Evolutionary conservation across 75 land plant genomes (phyloP).

Genomic region (Selaginella tamariscina): DNA sequence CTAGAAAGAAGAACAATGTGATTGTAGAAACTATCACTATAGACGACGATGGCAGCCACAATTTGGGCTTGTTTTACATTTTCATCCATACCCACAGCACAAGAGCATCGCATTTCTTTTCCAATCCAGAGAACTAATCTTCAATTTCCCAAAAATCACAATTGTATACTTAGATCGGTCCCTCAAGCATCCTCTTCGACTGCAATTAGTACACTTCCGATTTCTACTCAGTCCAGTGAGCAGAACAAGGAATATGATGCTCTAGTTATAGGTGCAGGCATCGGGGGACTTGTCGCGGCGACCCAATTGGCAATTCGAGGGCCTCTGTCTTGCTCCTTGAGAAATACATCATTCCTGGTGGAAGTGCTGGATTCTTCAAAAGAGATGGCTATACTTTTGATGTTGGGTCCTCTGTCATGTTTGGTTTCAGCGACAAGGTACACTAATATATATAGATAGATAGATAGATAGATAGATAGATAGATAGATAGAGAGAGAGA

Average conservation of each 20-base stretch:
- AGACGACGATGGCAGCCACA: neutral
- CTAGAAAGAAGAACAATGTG: no score
- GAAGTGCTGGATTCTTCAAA: conserved; percentile 82
- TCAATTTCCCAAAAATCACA: no score
- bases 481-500: no score
- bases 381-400: conserved; percentile 90
- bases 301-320: conserved; percentile 89
- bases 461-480: no score
- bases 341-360: conserved; percentile 97
- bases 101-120: no score
- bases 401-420: conserved; percentile 98
- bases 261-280: conserved; percentile 86
- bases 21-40: no score
- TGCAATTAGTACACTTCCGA: no score
- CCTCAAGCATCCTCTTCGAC: no score
- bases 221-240: no score
- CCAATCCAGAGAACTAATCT: no score
- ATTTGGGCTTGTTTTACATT: neutral
- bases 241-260: conserved; percentile 51
- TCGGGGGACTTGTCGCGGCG: conserved; percentile 89
- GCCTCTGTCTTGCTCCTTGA: conserved; percentile 83
- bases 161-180: no score
- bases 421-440: conserved; percentile 97
- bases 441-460: no score
- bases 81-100: neutral